Evolutionary conservation across 805 yeast genomes (phyloP), one percentile per base, ranked within the genome.

Genomic region (Saccharomycopsis malanga): DNA sequence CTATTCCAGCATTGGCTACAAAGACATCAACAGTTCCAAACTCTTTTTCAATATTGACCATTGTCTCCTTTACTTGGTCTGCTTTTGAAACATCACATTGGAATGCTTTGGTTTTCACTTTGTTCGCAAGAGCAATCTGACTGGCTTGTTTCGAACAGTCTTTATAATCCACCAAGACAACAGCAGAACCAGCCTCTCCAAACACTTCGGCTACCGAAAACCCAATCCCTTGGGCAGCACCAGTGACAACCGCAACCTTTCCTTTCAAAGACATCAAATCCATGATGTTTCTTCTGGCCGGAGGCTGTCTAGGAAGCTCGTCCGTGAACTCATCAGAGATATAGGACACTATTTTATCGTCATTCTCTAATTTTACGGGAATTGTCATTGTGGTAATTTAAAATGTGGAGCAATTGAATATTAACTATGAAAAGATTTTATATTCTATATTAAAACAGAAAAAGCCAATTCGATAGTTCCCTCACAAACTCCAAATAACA

Each of bases 1-100:
- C 81, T 40, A 86, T 78, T 36, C 96, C 96, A 14, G 95, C 95
- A 62, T 87, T 87, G 57, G 94, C 94, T 39, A 87, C 91, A 58
- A 84, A 82, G 25, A 85, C 68, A 63, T 87, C 95, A 54, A 87
- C 76, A 46, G 79, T 79, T 21, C 91, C 93, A 60, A 86, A 86
- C 58, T 85, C 93, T 49, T 64, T 54, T 52, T 69, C 75, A 53
- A 79, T 76, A 61, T 69, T 70, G 34, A 58, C 60, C 41, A 81
- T 67, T 12, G 75, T 69, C 17, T 53, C 54, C 52, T 73, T 72
- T 39, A 81, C 85, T 9, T 47, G 68, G 15, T 67, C 71, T 40
- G 69, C 49, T 52, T 72, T 71, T 46, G 75, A 65, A 45, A 81
- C 71, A 42, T 74, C 71, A 58, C 81, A 79, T 65, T 76, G 71